phyloP scores from a whole-genome alignment of 2,329 filamentous ascomycete genomes.

The Fusarium solani-melongenae region DNA sequence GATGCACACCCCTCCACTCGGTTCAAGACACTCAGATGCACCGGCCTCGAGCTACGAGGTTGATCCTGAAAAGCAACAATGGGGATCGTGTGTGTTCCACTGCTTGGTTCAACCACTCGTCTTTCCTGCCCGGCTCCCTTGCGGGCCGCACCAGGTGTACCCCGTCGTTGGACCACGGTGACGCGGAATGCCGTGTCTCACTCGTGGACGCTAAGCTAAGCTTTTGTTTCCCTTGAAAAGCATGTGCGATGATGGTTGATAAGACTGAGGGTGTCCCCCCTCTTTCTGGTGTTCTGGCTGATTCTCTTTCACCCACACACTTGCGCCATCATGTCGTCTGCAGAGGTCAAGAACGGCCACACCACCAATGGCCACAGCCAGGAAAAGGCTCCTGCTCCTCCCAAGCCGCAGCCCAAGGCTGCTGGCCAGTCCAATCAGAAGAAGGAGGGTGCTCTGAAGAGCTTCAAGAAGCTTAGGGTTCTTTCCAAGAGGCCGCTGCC shows the following conservation, averaged over 20 bases:
- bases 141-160: neutral
- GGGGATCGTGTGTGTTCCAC: conserved; percentile 19
- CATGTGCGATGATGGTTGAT: neutral
- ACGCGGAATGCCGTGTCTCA: conserved; percentile 38
- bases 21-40: neutral
- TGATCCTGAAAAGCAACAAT: conserved; percentile 32
- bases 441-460: conserved; percentile 41
- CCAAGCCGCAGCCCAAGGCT: conserved; percentile 4
- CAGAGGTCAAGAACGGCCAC: conserved; percentile 39
- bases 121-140: neutral
- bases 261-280: conserved; percentile 16
- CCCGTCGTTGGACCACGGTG: conserved; percentile 3
- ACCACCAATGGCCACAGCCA: conserved; percentile 37
- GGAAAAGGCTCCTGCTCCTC: conserved; percentile 16
- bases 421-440: conserved; percentile 20
- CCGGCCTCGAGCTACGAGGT: conserved; percentile 15
- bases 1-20: neutral
- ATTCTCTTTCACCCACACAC: no score
- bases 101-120: conserved; percentile 30
- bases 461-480: conserved; percentile 49
- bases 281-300: neutral
- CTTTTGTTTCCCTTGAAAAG: neutral
- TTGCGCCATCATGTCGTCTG: conserved; percentile 36
- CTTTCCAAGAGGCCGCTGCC: conserved; percentile 72
- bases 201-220: conserved; percentile 9